Conservation (phyloP, 2,329 filamentous ascomycete genomes). For the Pseudocercospora cruenta region DNA sequence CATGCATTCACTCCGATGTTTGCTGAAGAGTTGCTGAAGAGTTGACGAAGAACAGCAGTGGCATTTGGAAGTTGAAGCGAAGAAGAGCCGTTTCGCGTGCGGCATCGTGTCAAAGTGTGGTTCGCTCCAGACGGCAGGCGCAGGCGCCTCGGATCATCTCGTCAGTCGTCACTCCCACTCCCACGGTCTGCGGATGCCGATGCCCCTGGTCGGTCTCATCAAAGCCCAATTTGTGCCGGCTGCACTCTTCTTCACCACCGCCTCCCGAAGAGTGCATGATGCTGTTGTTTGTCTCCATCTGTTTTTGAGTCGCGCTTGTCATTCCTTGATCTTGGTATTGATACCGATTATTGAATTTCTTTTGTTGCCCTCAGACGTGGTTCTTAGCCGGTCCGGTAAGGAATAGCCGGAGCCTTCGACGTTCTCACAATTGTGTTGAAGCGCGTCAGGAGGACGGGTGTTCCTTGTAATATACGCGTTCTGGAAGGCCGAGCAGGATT, state of each 20-base stretch:
- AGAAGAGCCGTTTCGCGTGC: not conserved
- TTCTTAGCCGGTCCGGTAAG: not conserved
- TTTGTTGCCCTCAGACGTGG: not conserved
- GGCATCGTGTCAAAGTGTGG: not conserved
- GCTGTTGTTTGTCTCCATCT: not conserved
- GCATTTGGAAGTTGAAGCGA: not conserved
- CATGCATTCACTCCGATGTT: not conserved
- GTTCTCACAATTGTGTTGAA: not conserved
- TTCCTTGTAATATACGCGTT: conserved; percentile 17
- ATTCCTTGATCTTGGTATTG: conserved; percentile 15
- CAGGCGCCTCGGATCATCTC: conserved; percentile 6
- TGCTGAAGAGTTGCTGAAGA: no score
- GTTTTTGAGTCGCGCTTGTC: conserved; percentile 15
- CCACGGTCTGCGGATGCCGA: not conserved
- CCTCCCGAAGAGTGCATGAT: conserved; percentile 4
- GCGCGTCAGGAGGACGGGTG: conserved; percentile 17
- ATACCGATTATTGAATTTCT: conserved; percentile 9
- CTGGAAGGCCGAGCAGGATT: not conserved
- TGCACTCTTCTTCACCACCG: not conserved
- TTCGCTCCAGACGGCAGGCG: conserved; percentile 4
- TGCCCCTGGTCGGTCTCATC: conserved; percentile 5
- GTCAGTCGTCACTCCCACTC: not conserved
- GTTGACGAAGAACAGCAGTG: no score
- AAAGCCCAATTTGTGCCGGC: conserved; percentile 3
- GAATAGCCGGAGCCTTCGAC: not conserved